Base-by-base conservation (phyloP, 2,329 filamentous ascomycete genomes). In the Monosporascus sp. region DNA sequence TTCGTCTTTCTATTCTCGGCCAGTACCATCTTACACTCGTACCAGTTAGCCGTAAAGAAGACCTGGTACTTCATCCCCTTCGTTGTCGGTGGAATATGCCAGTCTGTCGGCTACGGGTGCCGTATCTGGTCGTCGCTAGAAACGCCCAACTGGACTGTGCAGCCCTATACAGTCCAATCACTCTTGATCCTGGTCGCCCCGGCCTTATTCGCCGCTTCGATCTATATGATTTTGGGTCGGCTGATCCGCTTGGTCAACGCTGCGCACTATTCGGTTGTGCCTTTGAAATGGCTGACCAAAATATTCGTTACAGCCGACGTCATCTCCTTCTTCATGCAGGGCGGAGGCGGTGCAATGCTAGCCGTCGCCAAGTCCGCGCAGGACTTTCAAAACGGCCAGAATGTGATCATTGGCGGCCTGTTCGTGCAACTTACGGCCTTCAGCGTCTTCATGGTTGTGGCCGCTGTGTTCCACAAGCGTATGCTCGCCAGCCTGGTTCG, bases 31-130 rank as follows among this genome's bases (percentile, higher is more conserved):
- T 49, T 69, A 1, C 77, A 79, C 52, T 50, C 61, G 17, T 69
- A 63, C 26, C 69, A 73, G 44, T 57, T 78, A 31, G 24, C 73
- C 37, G 63, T 61, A 19, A 68, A 68, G 2, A 66, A 70, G 37
- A 74, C 74, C 1, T 80, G 75, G 74, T 81, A 77, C 62, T 75
- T 79, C 59, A 73, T 76, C 2, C 74, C 79, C 0, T 76, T 82
- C 46, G 57, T 77, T 6, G 63, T 81, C n/a, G 78, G 78, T n/a
- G 75, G 75, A 20, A 52, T 74, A n/a, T 78, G 77, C 80, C 68
- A 62, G 68, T 65, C 68, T 0, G 67, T 82, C 20, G 80, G 80
- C 17, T 82, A 82, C 59, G 62, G 78, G 40, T 77, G 74, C 14
- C 76, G 81, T 51, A 66, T 74, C 5, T 58, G 78, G 22, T 75